These are phyloP conservation scores for Mariannaea sp. DNA, from an alignment of 2,329 filamentous ascomycete genomes.

Conservation along the genomic window DNA sequence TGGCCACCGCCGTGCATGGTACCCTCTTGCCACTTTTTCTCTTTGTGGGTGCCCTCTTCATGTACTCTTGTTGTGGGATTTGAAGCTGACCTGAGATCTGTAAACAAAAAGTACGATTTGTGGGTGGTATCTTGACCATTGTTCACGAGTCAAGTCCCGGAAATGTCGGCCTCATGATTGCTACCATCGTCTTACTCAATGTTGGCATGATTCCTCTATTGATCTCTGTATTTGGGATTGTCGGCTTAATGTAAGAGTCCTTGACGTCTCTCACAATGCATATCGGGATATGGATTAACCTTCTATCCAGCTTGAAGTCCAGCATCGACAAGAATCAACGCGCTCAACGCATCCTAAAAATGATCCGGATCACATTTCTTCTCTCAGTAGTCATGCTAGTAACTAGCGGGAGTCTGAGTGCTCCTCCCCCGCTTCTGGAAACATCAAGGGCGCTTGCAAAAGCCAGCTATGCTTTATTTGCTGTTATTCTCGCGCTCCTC, in stretches of 20 bases:
- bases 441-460: neutral
- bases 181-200: neutral
- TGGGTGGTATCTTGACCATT: neutral
- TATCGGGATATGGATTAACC: neutral
- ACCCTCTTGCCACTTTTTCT: conserved; percentile 15
- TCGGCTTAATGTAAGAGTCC: neutral
- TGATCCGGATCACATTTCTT: neutral
- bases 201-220: neutral
- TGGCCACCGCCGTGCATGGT: conserved; percentile 25
- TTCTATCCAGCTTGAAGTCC: neutral
- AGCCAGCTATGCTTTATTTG: neutral
- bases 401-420: neutral
- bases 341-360: neutral
- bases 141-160: neutral
- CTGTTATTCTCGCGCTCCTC: neutral
- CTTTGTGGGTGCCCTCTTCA: neutral
- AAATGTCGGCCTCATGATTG: neutral
- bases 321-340: neutral
- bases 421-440: neutral
- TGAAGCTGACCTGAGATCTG: neutral
- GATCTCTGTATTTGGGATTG: neutral
- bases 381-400: neutral
- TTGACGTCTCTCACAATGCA: neutral
- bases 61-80: neutral
- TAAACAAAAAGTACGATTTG: neutral